phyloP scores from a whole-genome alignment of 2,329 filamentous ascomycete species.

The Colletotrichum filicis region DNA sequence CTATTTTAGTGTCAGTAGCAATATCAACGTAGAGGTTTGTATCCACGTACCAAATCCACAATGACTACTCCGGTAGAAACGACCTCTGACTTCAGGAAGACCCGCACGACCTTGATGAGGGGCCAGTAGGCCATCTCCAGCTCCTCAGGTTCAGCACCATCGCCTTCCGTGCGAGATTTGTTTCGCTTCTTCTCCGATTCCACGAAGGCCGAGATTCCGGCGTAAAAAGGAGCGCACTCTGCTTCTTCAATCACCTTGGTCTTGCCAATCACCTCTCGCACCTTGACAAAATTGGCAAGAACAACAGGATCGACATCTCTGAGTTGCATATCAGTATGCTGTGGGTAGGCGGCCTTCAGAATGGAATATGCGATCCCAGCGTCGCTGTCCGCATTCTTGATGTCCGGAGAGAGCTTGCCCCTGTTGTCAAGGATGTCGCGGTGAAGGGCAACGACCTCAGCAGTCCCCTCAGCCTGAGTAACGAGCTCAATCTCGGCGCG shows the following conservation, averaged over 20 bases:
- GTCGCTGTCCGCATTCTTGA: conserved; percentile 55
- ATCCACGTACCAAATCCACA: conserved; percentile 57
- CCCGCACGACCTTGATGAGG: conserved; percentile 61
- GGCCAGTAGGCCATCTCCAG: conserved; percentile 54
- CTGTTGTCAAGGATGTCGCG: conserved; percentile 56
- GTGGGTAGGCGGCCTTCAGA: conserved; percentile 57
- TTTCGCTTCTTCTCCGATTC: conserved; percentile 9
- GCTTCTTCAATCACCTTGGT: not conserved
- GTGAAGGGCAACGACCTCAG: conserved; percentile 60
- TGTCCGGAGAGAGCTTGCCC: conserved; percentile 50
- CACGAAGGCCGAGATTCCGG: conserved; percentile 11
- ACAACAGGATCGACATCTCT: not conserved
- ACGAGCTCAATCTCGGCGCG: conserved; percentile 70
- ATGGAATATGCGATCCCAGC: conserved; percentile 52
- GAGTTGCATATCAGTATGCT: conserved; percentile 23
- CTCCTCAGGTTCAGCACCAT: not conserved
- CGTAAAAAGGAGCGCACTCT: not conserved
- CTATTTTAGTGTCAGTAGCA: conserved; percentile 36
- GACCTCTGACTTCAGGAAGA: conserved; percentile 47
- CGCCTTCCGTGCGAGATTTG: not conserved
- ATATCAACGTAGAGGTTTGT: not conserved
- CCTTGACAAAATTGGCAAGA: not conserved
- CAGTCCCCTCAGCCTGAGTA: conserved; percentile 59
- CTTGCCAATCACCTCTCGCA: not conserved
- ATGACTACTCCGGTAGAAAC: conserved; percentile 49